Evolutionary conservation across 73 alveolate species (phyloP).

Genomic region (Durusdinium trenchii): DNA sequence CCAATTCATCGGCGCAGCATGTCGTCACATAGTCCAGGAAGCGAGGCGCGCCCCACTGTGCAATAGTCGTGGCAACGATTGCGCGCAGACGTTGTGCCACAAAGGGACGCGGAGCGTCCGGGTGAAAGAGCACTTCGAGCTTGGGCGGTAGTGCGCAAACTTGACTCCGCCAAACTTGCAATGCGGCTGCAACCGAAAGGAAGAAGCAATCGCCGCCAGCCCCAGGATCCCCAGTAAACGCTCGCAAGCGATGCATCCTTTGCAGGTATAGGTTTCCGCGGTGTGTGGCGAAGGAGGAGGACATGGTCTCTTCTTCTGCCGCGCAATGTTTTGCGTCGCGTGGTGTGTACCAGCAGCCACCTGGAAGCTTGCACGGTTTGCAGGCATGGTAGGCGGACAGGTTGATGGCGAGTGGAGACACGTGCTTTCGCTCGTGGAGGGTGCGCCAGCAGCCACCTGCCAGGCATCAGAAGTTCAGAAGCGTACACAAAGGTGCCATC

Average conservation of each 20-base stretch:
- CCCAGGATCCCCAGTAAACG: background rate
- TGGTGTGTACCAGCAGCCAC: background rate
- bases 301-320: background rate
- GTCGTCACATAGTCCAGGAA: background rate
- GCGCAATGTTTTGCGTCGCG: background rate
- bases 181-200: background rate
- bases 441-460: background rate
- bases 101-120: background rate
- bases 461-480: background rate
- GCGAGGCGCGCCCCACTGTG: background rate
- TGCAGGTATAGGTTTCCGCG: background rate
- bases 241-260: background rate
- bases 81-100: background rate
- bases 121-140: too few relatives aligned
- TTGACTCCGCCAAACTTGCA: background rate
- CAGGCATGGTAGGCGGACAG: too few relatives aligned
- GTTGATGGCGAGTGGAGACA: too few relatives aligned
- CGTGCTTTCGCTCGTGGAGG: background rate
- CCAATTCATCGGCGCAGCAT: background rate
- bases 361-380: too few relatives aligned
- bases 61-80: background rate
- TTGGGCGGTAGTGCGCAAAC: background rate
- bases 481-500: conserved; percentile 29
- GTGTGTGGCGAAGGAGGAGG: background rate
- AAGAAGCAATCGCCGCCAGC: conserved; percentile 28